Base-by-base conservation (phyloP, 2,329 filamentous ascomycete genomes). In the Magnaporthiopsis incrustans region DNA sequence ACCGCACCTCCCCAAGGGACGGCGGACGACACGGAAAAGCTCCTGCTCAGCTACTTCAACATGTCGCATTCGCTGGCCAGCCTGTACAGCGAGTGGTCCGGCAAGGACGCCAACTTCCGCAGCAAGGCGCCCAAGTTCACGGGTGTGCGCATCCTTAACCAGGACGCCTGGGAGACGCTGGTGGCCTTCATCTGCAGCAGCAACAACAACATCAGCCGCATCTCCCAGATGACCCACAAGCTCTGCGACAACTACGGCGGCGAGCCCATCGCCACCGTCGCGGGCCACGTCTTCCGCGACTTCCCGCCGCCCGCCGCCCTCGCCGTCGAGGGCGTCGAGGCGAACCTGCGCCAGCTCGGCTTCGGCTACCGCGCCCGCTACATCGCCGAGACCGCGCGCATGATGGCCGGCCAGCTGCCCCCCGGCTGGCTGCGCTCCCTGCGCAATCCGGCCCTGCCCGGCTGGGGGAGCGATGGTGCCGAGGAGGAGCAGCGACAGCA, bases 161-260 rank as follows among this genome's bases (percentile, higher is more conserved):
- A 99, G 77, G 93, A 97, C 79, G 88, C 94, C 1, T 99, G 96
- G 95, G 95, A 99, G 76, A 88, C 95, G 0, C 81, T 99, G 27
- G 81, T 99, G 30, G 89, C 90, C 64, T 99, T 99, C 76, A 99
- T 99, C 68, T 99, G 95, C 81, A 97, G 93, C 76, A 97, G 92
- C 77, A 99, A 99, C 77, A 99, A 99, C 78, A 97, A 99, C 73
- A 99, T 99, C 66, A 84, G 88, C 2, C 86, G 95, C 56, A 99
- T 99, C 73, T 94, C 91, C 6, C 91, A 96, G 76, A 99, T 99
- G 95, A 92, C 90, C 71, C 88, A 96, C 69, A 98, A 97, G 70
- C 80, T 99, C 15, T 99, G 96, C 73, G 75, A 84, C 33, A 84
- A 96, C 71, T 99, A 97, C 71, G 95, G 95, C 0, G 62, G 62